Evolutionary conservation across 2,329 filamentous ascomycete species (phyloP).

Genomic region (Polychaeton citri): DNA sequence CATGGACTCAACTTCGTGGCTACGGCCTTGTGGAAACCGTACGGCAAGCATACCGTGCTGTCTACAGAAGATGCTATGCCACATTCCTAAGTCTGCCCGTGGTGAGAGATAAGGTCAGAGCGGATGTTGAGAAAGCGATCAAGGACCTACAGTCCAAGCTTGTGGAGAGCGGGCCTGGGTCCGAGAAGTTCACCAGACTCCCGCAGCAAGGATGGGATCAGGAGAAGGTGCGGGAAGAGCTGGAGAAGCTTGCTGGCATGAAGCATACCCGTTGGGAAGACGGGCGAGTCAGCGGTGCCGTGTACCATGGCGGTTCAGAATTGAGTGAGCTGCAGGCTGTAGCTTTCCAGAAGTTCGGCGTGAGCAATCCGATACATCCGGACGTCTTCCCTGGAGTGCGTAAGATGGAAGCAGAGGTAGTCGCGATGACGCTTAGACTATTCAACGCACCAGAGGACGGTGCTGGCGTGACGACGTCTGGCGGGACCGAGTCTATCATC

Average conservation of each 20-base stretch:
- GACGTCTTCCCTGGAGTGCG: conserved; percentile 95
- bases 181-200: conserved; percentile 60
- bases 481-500: conserved; percentile 90
- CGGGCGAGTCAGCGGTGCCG: conserved; percentile 82
- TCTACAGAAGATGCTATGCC: conserved; percentile 65
- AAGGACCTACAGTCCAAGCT: conserved; percentile 74
- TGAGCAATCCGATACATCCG: conserved; percentile 91
- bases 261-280: conserved; percentile 97
- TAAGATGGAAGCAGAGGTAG: conserved; percentile 98
- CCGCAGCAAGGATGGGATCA: conserved; percentile 73
- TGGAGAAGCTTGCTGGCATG: conserved; percentile 67
- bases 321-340: conserved; percentile 77
- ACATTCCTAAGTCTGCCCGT: conserved; percentile 77
- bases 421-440: conserved; percentile 69
- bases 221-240: conserved; percentile 66
- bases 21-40: conserved; percentile 74
- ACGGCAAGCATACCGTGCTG: conserved; percentile 56
- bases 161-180: conserved; percentile 55
- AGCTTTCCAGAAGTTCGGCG: conserved; percentile 86
- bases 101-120: conserved; percentile 72
- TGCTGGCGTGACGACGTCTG: conserved; percentile 79
- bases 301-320: conserved; percentile 84
- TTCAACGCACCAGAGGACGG: conserved; percentile 73
- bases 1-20: conserved; percentile 73
- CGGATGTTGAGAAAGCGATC: conserved; percentile 69